phyloP scores from a whole-genome alignment of 163 green algal species.

The Trebouxia gelatinosa region DNA sequence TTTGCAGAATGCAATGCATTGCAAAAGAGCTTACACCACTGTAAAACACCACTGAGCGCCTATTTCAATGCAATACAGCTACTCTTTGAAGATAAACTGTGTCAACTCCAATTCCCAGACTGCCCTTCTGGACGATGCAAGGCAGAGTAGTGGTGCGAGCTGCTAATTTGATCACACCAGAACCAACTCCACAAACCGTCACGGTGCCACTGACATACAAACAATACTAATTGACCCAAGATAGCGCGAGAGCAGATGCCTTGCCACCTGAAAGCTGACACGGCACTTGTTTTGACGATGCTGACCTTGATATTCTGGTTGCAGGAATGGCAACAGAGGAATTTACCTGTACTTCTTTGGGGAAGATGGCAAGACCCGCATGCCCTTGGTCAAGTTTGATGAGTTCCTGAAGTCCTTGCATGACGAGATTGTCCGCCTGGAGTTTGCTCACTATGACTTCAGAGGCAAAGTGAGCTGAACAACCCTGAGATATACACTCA shows the following conservation, averaged over 20 bases:
- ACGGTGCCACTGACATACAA: too few species aligned
- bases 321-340: slow-evolving; percentile 42
- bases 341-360: slow-evolving; percentile 69
- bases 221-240: too few species aligned
- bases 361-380: slow-evolving; percentile 43
- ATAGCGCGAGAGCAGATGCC: not conserved
- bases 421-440: slow-evolving; percentile 63
- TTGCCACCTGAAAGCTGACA: not conserved
- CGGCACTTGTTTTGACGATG: not conserved
- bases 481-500: not conserved
- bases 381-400: slow-evolving; percentile 60
- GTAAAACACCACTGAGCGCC: too few species aligned
- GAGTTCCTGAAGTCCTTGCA: slow-evolving; percentile 68
- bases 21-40: too few species aligned
- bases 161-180: too few species aligned
- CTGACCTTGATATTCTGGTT: not conserved
- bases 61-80: too few species aligned
- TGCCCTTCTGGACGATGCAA: too few species aligned
- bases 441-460: slow-evolving; percentile 66
- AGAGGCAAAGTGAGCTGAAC: slow-evolving; percentile 10
- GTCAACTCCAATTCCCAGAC: too few species aligned
- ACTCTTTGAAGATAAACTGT: too few species aligned
- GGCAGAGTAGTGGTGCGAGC: not conserved
- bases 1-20: too few species aligned
- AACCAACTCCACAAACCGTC: too few species aligned